These are phyloP conservation scores for Chlorencoelia australis DNA, from an alignment of 2,329 filamentous ascomycete species.

Conservation along the genomic window DNA sequence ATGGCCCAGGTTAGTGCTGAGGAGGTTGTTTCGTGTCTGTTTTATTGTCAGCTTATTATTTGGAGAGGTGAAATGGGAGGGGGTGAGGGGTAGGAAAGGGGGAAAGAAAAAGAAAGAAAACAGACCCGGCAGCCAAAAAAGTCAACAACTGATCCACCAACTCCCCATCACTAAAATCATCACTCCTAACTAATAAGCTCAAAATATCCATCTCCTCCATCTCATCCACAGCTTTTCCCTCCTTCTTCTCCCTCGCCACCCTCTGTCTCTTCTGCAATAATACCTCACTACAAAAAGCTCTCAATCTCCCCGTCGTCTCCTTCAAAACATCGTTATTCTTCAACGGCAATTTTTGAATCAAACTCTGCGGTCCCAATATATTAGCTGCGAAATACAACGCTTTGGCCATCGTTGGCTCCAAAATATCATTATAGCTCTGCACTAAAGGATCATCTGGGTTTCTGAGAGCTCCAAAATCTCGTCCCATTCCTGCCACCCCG, in stretches of 20 bases:
- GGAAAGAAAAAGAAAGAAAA: conserved; percentile 1
- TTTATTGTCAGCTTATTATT: background rate
- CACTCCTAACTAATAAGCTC: conserved; percentile 65
- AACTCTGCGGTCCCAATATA: conserved; percentile 49
- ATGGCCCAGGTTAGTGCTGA: conserved; percentile 62
- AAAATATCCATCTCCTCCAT: conserved; percentile 57
- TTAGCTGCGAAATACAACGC: conserved; percentile 46
- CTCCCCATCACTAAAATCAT: conserved; percentile 64
- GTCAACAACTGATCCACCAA: conserved; percentile 82
- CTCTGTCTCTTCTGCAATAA: conserved; percentile 55
- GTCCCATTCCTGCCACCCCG: conserved; percentile 59
- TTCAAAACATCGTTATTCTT: conserved; percentile 55
- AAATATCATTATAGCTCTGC: conserved; percentile 43
- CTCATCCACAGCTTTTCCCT: conserved; percentile 26
- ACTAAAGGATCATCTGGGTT: conserved; percentile 50
- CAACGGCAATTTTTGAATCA: conserved; percentile 55
- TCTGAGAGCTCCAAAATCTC: conserved; percentile 55
- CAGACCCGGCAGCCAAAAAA: conserved; percentile 62
- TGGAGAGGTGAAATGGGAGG: background rate
- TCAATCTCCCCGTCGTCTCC: conserved; percentile 45
- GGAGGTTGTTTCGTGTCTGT: conserved; percentile 65
- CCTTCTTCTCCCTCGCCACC: conserved; percentile 30
- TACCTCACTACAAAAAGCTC: conserved; percentile 54
- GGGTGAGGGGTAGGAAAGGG: too few species aligned
- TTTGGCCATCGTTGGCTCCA: conserved; percentile 41